Conservation (phyloP, 768 basidiomycete genomes). For the Agaricus subrufescens region DNA sequence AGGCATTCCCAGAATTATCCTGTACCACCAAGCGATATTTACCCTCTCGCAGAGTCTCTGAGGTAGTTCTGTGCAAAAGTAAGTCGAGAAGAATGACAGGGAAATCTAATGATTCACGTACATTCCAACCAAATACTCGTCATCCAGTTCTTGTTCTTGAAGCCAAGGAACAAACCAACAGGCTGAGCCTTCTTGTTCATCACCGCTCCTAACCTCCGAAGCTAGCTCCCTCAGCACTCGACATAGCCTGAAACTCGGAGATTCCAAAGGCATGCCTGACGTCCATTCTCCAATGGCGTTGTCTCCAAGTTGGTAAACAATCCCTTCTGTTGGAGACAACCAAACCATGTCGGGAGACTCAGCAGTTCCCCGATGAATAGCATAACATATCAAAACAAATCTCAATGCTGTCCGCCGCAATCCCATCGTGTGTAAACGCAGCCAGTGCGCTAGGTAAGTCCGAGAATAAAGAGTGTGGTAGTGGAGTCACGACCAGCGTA, state of each 20-base stretch:
- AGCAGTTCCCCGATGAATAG: not conserved
- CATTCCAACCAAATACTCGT: conserved; percentile 20
- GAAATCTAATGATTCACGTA: conserved; percentile 9
- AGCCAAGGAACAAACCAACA: conserved; percentile 22
- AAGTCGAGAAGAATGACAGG: not conserved
- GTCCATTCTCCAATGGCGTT: conserved; percentile 16
- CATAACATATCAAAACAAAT: not conserved
- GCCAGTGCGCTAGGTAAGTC: not conserved
- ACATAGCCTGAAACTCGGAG: conserved; percentile 18
- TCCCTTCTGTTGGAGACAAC: conserved; percentile 9
- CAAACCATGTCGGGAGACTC: conserved; percentile 7
- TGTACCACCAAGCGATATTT: conserved; percentile 17
- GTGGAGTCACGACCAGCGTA: not conserved
- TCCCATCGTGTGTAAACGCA: conserved; percentile 2
- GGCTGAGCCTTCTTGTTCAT: not conserved
- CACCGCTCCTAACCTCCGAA: not conserved
- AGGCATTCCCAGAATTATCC: conserved; percentile 20
- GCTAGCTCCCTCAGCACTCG: conserved; percentile 1
- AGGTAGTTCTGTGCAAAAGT: conserved; percentile 14
- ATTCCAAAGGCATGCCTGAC: conserved; percentile 7
- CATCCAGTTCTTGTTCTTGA: conserved; percentile 14
- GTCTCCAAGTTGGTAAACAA: conserved; percentile 14
- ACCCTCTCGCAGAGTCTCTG: conserved; percentile 13
- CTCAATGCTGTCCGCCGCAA: not conserved
- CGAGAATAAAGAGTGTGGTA: not conserved